Evolutionary conservation across 805 yeast genomes (phyloP).

Genomic region (Ogataea populi-albae): DNA sequence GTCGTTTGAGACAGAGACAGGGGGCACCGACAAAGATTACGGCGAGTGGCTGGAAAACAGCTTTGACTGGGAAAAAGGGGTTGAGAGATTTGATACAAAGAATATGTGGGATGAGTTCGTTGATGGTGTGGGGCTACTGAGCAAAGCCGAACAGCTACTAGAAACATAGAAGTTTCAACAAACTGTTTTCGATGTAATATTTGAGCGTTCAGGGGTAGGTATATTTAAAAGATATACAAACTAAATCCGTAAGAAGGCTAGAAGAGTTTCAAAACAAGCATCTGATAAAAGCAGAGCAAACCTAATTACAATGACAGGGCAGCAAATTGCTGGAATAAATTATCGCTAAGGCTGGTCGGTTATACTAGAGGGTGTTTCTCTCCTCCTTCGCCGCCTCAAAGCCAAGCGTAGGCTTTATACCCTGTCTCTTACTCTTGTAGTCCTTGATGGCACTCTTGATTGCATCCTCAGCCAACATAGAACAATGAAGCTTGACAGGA

Average conservation of each 20-base stretch:
- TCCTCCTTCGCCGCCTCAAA: no score
- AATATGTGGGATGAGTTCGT: slow-evolving; percentile 49
- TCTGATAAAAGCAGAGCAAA: no score
- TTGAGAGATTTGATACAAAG: slow-evolving; percentile 39
- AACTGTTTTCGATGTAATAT: no score
- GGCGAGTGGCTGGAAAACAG: slow-evolving; percentile 44
- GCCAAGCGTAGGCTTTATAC: slow-evolving; percentile 56
- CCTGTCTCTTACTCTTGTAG: slow-evolving; percentile 75
- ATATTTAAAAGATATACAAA: no score
- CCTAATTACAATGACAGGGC: no score
- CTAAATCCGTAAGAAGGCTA: no score
- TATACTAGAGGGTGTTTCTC: no score
- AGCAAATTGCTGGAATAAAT: no score
- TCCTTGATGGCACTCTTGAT: slow-evolving; percentile 96
- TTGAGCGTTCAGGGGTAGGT: no score
- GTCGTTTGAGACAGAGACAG: slow-evolving; percentile 44
- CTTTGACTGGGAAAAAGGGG: slow-evolving; percentile 46
- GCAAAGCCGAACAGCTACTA: slow-evolving; percentile 39
- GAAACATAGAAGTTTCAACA: no score
- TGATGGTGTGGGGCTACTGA: slow-evolving; percentile 51
- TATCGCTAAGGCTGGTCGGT: no score
- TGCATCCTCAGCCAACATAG: slow-evolving; percentile 99
- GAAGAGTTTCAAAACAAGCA: no score
- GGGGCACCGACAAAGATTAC: slow-evolving; percentile 29
- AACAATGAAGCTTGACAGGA: slow-evolving; percentile 95